Evolutionary conservation across 768 basidiomycete genomes (phyloP), one percentile per base, ranked within the genome.

Genomic region (Neoboletus subvelutipes): DNA sequence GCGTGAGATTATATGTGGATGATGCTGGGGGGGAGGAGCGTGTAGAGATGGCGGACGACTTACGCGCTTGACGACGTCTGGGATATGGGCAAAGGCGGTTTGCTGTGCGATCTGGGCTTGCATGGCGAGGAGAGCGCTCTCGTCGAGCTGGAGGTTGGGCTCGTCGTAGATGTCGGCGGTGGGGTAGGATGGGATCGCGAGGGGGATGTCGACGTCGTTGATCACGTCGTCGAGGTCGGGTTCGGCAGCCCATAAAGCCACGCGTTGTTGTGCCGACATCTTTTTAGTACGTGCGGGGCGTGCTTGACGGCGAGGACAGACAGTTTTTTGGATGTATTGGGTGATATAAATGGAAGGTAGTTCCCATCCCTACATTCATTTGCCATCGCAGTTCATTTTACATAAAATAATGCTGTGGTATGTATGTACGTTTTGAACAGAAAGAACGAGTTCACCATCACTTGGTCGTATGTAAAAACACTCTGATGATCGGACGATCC

Each of bases 61-160:
- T 67, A 92, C 92, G 60, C 85, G 85, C 78, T 94, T 95, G 54
- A 94, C 94, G 45, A 86, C 86, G 72, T 94, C 92, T 0, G 92
- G 92, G 45, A 95, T 90, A 64, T 87, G 83, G 0, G 90, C 77
- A 71, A 94, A 85, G 2, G 90, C 92, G 1, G 84, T 84, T 59
- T 92, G 88, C 59, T 92, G 90, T 0, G 84, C 88, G 77, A 92
- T 86, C 73, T 91, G 88, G 56, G 92, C 88, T 67, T 93, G 91
- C 74, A 90, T 81, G 8, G 87, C 86, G 52, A 84, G 64, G 4
- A 91, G 66, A 1, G 90, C 81, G 3, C 84, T 75, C 62, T 90
- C 89, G 60, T 90, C 85, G 64, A 92, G 82, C 59, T 83, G 84
- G 52, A 86, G 79, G 67, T 85, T 67, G 58, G 61, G 58, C 45